Percentiles rank a stretch among this genome's conserved stretches.
These are phyloP conservation scores for Dictyostelium brefeldianum DNA, from an alignment of 78 protist species.

Conservation along the genomic window DNA sequence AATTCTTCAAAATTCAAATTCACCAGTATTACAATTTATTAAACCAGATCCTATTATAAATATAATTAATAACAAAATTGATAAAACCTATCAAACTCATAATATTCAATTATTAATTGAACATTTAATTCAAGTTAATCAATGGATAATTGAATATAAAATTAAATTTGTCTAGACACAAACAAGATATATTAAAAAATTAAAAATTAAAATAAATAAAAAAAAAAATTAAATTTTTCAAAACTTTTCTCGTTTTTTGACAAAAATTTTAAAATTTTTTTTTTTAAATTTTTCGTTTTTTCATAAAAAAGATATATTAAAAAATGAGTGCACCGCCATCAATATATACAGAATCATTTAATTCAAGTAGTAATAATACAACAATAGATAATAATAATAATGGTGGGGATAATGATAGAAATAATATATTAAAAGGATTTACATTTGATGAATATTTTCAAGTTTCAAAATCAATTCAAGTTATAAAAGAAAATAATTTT, in stretches of 20 bases:
- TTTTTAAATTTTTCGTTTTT: background rate
- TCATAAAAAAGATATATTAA: background rate
- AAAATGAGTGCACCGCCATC: constrained; percentile 1
- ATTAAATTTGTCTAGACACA: constrained; percentile 18
- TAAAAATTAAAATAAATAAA: background rate
- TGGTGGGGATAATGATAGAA: background rate
- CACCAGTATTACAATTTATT: constrained; percentile 1
- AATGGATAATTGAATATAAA: background rate
- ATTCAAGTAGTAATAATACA: constrained; percentile 5
- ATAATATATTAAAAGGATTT: background rate
- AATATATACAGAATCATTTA: constrained; percentile 26
- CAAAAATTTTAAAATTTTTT: background rate
- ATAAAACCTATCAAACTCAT: background rate
- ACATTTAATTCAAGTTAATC: constrained; percentile 12
- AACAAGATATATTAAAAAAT: too few species aligned
- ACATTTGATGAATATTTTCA: constrained; percentile 38
- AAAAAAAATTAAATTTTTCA: background rate
- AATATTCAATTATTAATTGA: background rate
- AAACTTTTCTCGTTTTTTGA: background rate
- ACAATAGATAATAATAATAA: too few species aligned
- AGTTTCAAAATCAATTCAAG: constrained; percentile 13
- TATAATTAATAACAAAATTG: background rate
- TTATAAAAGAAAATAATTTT: constrained; percentile 35
- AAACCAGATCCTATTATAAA: background rate
- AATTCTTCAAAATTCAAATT: background rate